phyloP scores from a whole-genome alignment of 1,139 yeast species.

The Saccharomyces hybrid region DNA sequence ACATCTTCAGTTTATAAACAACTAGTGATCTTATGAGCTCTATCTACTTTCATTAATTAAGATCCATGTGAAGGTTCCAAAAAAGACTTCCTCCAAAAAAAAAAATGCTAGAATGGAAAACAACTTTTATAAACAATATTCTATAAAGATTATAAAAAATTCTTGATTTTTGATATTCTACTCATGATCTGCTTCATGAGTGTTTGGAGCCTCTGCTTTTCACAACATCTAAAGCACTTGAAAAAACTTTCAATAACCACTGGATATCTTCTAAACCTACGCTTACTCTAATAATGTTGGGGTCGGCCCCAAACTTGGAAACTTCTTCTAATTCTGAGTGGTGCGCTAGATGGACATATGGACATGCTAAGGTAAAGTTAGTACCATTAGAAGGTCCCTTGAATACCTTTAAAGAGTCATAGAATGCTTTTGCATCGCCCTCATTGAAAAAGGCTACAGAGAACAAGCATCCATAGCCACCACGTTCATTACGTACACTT shows the following conservation, averaged over 20 bases:
- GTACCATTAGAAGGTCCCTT: conserved; percentile 96
- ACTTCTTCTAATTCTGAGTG: conserved; percentile 78
- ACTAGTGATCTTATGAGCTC: background rate
- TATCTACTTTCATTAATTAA: background rate
- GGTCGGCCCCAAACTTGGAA: conserved; percentile 78
- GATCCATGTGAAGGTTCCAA: background rate
- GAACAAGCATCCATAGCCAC: conserved; percentile 91
- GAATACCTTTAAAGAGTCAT: conserved; percentile 64
- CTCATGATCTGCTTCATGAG: background rate
- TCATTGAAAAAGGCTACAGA: conserved; percentile 68
- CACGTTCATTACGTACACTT: conserved; percentile 52
- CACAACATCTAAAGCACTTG: conserved; percentile 39
- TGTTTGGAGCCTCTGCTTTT: background rate
- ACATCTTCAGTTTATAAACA: background rate
- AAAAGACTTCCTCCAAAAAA: background rate
- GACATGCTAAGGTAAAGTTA: conserved; percentile 86
- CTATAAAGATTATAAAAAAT: background rate
- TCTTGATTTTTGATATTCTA: background rate
- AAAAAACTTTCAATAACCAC: conserved; percentile 40
- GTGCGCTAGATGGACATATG: conserved; percentile 86
- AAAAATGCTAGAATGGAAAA: too few relatives aligned
- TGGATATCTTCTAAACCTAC: conserved; percentile 67
- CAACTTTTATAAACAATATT: background rate
- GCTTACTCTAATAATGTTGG: conserved; percentile 72
- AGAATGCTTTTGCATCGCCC: conserved; percentile 62